Percentiles rank a stretch among this genome's conserved stretches.
Conservation (phyloP, 169 alveolate genomes). For the Plasmodium coatneyi region DNA sequence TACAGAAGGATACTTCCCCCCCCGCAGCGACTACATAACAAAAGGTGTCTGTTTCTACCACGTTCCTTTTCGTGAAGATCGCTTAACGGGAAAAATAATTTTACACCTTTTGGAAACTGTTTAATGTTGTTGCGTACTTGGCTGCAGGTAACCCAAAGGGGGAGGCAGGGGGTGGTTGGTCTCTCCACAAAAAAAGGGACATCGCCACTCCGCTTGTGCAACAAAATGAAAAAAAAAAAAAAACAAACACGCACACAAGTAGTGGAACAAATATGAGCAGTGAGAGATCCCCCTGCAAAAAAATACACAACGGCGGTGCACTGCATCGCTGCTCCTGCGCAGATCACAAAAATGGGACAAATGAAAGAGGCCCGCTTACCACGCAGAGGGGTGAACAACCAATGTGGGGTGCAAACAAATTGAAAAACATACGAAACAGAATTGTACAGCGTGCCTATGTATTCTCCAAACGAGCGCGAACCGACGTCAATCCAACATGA, state of each 20-base stretch:
- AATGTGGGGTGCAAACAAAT: background rate
- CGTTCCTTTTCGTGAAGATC: background rate
- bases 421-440: background rate
- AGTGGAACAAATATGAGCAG: background rate
- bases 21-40: background rate
- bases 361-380: background rate
- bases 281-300: background rate
- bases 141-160: background rate
- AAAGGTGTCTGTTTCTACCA: too few relatives aligned
- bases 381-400: background rate
- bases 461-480: background rate
- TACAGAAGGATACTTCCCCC: background rate
- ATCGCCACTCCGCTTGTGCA: background rate
- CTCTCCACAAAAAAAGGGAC: background rate
- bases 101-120: background rate
- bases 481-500: conserved; percentile 14
- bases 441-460: background rate
- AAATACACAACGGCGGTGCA: background rate
- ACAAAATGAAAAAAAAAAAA: background rate
- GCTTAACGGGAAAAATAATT: background rate
- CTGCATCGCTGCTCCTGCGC: background rate
- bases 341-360: background rate
- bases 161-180: background rate
- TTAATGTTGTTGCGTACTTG: background rate
- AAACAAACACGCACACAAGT: background rate